Conservation (phyloP, 805 yeast species). For the Starmerella stigmatis region DNA sequence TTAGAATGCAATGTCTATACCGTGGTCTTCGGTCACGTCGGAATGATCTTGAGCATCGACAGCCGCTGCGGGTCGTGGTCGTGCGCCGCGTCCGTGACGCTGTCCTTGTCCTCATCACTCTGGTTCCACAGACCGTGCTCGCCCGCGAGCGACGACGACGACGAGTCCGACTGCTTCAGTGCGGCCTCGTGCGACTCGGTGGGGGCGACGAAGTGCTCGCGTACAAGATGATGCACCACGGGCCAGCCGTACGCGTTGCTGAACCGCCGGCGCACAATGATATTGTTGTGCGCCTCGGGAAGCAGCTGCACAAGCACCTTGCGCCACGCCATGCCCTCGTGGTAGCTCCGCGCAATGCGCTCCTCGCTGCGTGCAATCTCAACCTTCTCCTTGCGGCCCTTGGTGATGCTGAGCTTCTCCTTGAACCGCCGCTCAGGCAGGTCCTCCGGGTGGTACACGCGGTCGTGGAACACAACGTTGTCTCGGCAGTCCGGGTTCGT, state of each 20-base stretch:
- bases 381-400: constrained; percentile 16
- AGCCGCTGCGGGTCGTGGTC: constrained; percentile 17
- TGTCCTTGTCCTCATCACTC: constrained; percentile 10
- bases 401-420: constrained; percentile 9
- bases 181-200: background rate
- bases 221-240: constrained; percentile 70
- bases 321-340: constrained; percentile 73
- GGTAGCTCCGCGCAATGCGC: constrained; percentile 80
- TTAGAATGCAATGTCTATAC: too few species aligned
- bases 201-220: constrained; percentile 43
- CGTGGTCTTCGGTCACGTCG: too few species aligned
- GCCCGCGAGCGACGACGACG: background rate
- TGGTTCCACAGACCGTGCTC: constrained; percentile 14
- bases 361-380: constrained; percentile 49
- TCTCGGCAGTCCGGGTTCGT: constrained; percentile 57
- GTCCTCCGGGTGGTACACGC: constrained; percentile 54
- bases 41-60: constrained; percentile 18
- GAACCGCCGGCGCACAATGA: constrained; percentile 76
- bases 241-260: constrained; percentile 95
- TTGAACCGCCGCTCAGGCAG: constrained; percentile 45
- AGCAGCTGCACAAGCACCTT: constrained; percentile 75
- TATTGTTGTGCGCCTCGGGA: constrained; percentile 94
- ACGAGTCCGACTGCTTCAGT: background rate
- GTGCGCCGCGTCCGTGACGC: constrained; percentile 3
- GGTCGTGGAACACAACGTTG: constrained; percentile 69